These are phyloP conservation scores for Arachnopeziza araneosa DNA, from an alignment of 2,329 filamentous ascomycete species.

Conservation along the genomic window DNA sequence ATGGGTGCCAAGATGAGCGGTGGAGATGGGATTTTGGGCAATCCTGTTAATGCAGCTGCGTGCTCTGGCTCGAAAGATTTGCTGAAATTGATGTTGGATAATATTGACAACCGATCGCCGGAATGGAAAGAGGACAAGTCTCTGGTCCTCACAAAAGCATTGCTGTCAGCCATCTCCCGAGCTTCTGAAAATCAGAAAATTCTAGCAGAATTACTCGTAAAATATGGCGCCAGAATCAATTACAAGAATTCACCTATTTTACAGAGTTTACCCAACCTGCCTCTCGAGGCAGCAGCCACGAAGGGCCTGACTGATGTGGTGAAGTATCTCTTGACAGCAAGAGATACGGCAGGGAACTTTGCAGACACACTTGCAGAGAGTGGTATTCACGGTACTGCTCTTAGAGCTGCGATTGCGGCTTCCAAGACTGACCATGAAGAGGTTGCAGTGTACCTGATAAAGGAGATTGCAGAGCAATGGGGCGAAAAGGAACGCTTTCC, in stretches of 20 bases:
- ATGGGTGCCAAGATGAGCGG: constrained; percentile 1
- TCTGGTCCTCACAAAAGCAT: constrained; percentile 1
- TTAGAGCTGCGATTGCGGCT: constrained; percentile 1
- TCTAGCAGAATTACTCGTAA: neutral
- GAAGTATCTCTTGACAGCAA: neutral
- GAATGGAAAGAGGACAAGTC: neutral
- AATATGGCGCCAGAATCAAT: neutral
- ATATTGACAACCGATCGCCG: neutral
- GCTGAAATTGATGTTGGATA: constrained; percentile 2
- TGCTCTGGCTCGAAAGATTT: neutral
- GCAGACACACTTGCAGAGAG: constrained; percentile 1
- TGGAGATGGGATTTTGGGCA: neutral
- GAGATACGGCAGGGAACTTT: neutral
- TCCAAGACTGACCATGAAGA: neutral
- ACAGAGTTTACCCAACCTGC: neutral
- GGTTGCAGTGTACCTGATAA: neutral
- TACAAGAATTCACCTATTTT: neutral
- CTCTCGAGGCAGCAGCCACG: constrained; percentile 3
- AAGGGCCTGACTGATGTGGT: neutral
- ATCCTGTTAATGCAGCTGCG: constrained; percentile 5
- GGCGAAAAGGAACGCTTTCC: too few relatives aligned
- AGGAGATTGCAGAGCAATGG: neutral
- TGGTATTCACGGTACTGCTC: constrained; percentile 3
- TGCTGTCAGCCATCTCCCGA: neutral
- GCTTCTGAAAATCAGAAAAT: neutral